These are phyloP conservation scores for Suillus subalutaceus DNA, from an alignment of 768 basidiomycete species.

Conservation along the genomic window DNA sequence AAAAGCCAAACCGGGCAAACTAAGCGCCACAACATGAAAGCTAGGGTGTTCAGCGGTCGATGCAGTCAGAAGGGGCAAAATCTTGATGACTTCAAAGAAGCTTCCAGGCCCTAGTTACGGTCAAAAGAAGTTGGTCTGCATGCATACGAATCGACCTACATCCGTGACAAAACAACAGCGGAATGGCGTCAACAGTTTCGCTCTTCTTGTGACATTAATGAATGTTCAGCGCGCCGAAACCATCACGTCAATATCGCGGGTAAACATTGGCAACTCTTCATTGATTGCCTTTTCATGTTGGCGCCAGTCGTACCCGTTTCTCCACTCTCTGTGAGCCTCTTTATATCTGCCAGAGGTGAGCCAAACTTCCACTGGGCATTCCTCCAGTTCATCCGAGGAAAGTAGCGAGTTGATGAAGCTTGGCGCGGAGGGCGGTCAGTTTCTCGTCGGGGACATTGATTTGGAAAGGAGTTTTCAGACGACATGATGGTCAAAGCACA, in stretches of 20 bases:
- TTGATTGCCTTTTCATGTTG: constrained; percentile 55
- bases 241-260: constrained; percentile 49
- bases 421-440: constrained; percentile 43
- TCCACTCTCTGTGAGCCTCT: constrained; percentile 54
- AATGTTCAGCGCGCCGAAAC: constrained; percentile 50
- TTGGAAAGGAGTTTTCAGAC: constrained; percentile 46
- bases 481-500: constrained; percentile 22
- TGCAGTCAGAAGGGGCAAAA: constrained; percentile 50
- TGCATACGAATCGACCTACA: constrained; percentile 32
- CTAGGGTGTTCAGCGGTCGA: constrained; percentile 47
- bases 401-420: constrained; percentile 47
- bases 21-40: constrained; percentile 60
- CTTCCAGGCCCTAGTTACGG: constrained; percentile 57
- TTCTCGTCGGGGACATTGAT: constrained; percentile 48
- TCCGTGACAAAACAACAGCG: constrained; percentile 64
- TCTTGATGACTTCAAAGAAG: constrained; percentile 59
- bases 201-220: constrained; percentile 67
- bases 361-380: constrained; percentile 56
- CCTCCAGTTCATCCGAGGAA: constrained; percentile 66
- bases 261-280: constrained; percentile 35
- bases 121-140: neutral
- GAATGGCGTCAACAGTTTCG: constrained; percentile 46
- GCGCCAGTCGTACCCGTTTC: constrained; percentile 58
- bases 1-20: constrained; percentile 50
- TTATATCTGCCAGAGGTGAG: constrained; percentile 48